Evolutionary conservation across 2,329 filamentous ascomycete genomes (phyloP).

Genomic region (Didymellaceae sp.): DNA sequence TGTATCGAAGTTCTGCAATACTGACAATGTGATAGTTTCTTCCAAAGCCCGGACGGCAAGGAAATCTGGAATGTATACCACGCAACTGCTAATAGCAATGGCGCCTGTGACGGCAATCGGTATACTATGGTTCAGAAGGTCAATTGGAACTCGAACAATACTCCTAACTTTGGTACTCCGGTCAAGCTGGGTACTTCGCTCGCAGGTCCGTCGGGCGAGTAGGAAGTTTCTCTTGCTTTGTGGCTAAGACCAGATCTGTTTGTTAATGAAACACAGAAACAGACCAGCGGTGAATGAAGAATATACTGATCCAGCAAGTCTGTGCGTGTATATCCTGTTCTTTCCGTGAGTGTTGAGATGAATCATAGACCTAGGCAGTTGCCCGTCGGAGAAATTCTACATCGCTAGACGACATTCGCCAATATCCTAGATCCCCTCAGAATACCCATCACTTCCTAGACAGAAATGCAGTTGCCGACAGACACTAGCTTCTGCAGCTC

Average conservation of each 20-base stretch:
- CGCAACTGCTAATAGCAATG: slow-evolving; percentile 57
- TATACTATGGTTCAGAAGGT: slow-evolving; percentile 63
- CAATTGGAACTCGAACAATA: slow-evolving; percentile 58
- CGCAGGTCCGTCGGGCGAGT: slow-evolving; percentile 47
- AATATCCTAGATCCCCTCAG: no score
- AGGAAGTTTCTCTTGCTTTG: neutral
- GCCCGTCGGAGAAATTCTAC: slow-evolving; percentile 1
- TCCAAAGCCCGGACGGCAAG: slow-evolving; percentile 61
- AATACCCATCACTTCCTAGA: no score
- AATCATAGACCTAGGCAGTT: neutral
- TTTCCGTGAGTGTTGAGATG: neutral
- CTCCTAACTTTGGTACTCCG: slow-evolving; percentile 58
- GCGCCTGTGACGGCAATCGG: slow-evolving; percentile 60
- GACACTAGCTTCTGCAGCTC: no score
- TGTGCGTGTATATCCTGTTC: neutral
- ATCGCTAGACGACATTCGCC: neutral
- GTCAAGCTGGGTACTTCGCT: slow-evolving; percentile 39
- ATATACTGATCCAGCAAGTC: neutral
- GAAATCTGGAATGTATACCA: slow-evolving; percentile 65
- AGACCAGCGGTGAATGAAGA: neutral
- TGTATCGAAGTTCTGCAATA: neutral
- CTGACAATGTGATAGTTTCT: slow-evolving; percentile 53
- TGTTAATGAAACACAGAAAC: neutral
- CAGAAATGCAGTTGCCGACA: no score
- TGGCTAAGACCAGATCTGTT: no score